Evolutionary conservation across 768 basidiomycete genomes (phyloP), one percentile per base, ranked within the genome.

Genomic region (Amanita rubescens): DNA sequence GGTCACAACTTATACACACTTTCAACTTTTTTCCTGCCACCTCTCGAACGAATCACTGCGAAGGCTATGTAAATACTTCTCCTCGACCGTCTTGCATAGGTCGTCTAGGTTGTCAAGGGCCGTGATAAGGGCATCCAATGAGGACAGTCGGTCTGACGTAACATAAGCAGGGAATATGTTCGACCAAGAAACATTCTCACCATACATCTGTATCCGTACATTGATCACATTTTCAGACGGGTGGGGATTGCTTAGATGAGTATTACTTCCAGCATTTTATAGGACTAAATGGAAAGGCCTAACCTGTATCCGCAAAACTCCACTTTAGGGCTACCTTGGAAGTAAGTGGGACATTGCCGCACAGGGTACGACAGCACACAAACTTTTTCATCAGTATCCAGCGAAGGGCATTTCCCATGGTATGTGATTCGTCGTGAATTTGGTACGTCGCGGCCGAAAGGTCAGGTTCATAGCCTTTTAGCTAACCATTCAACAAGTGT

Each of bases 321-420:
- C 35, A 97, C 95, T 60, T 91, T 93, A 5, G 95, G 91, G 65
- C 95, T 97, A 45, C 35, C 54, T 17, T 25, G 33, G 56, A 45
- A 62, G 41, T 45, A 41, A 33, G 25, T 24, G 54, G 30, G 39
- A n/a, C 7, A 30, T 35, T 27, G 2, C 4, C 8, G 12, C 19
- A 25, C 3, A 12, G 51, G 30, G 41, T 15, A 34, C 24, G 2
- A 17, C 17, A 32, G 32, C 12, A 62, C 12, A 62, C 85, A 52
- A 60, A 98, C 96, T 99, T 95, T 74, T 97, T 96, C 95, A 98
- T 98, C 55, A 98, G 66, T 87, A 98, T 98, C 94, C 94, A 99
- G 33, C 95, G 73, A 35, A 98, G 75, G 0, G 92, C 80, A 61
- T 99, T 99, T 5, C 96, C 96, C 24, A 98, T 81, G 1, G 95